phyloP scores from a whole-genome alignment of 441 rosid genomes.

The Geranium incanum region DNA sequence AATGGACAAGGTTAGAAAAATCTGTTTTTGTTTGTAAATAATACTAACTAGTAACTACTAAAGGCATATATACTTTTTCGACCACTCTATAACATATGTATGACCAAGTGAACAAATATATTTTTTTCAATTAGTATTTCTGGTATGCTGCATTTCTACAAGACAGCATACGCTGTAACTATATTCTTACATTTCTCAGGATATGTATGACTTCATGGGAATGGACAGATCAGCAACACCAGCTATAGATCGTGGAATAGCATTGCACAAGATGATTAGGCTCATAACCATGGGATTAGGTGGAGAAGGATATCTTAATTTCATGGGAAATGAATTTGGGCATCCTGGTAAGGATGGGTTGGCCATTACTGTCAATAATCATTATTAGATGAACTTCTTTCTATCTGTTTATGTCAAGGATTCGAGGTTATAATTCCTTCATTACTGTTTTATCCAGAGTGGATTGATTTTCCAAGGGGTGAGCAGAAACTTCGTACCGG shows the following conservation, averaged over 20 bases:
- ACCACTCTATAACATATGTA: not conserved
- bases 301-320: slow-evolving; percentile 96
- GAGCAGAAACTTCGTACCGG: slow-evolving; percentile 76
- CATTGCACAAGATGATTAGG: slow-evolving; percentile 95
- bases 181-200: slow-evolving; percentile 39
- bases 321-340: slow-evolving; percentile 99
- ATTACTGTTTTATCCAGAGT: slow-evolving; percentile 48
- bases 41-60: not conserved
- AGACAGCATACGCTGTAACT: not conserved
- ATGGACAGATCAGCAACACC: slow-evolving; percentile 77
- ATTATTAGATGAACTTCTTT: slow-evolving; percentile 7
- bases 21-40: slow-evolving; percentile 3
- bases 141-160: not conserved
- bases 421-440: slow-evolving; percentile 7
- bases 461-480: slow-evolving; percentile 97
- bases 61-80: not conserved
- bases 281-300: slow-evolving; percentile 93
- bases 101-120: not conserved
- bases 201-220: slow-evolving; percentile 98
- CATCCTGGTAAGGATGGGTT: slow-evolving; percentile 66
- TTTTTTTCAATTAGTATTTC: not conserved
- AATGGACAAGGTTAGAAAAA: slow-evolving; percentile 76
- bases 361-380: not conserved
- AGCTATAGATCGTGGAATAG: slow-evolving; percentile 88
- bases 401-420: slow-evolving; percentile 11